Percentiles rank a stretch among this genome's conserved stretches.
phyloP scores from a whole-genome alignment of 176 grass and related monocot genomes.

The Elymus sibiricus region DNA sequence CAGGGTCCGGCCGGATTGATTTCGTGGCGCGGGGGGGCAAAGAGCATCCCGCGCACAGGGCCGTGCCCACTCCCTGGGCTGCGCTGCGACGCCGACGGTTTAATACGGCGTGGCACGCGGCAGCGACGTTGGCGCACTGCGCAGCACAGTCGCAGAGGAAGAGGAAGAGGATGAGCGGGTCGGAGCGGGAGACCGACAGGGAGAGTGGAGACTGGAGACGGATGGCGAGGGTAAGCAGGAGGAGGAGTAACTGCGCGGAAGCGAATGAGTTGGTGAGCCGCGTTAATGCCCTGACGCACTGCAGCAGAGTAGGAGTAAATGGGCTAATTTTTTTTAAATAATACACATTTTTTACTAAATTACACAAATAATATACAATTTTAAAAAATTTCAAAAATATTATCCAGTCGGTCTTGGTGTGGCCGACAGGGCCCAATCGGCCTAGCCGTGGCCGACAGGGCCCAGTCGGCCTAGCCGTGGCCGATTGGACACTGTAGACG shows the following conservation, averaged over 20 bases:
- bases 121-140: neutral
- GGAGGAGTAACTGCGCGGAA: neutral
- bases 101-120: neutral
- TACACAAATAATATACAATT: no score
- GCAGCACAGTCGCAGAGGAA: neutral
- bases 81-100: constrained; percentile 11
- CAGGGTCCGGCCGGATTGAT: neutral
- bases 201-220: neutral
- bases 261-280: constrained; percentile 16
- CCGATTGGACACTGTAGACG: no score
- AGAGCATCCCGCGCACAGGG: constrained; percentile 36
- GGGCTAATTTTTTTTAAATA: no score
- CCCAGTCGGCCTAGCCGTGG: no score
- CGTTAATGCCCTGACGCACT: constrained; percentile 29
- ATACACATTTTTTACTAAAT: no score
- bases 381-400: no score
- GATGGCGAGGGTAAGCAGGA: neutral
- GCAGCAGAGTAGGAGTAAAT: constrained; percentile 11
- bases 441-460: no score
- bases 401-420: no score
- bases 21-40: constrained; percentile 22
- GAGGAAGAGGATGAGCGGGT: neutral
- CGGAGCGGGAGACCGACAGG: neutral
- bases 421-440: no score
- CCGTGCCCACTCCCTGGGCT: constrained; percentile 15